phyloP scores from a whole-genome alignment of 352 stramenopile species.

The Phytophthora brassicae region DNA sequence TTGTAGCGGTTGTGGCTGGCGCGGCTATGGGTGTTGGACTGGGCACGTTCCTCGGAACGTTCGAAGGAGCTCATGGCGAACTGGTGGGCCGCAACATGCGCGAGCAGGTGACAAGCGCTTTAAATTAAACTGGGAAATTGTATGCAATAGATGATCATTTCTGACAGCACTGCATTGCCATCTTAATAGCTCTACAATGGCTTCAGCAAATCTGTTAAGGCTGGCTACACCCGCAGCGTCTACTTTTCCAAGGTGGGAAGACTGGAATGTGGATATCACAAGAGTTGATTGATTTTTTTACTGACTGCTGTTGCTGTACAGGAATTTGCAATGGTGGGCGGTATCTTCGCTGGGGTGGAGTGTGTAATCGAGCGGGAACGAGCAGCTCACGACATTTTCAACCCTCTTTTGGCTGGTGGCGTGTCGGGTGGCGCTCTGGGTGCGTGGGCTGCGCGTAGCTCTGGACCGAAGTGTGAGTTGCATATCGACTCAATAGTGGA shows the following conservation, averaged over 20 bases:
- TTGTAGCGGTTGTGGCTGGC: slow-evolving; percentile 71
- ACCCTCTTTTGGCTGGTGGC: slow-evolving; percentile 73
- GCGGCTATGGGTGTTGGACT: slow-evolving; percentile 79
- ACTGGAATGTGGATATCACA: background rate
- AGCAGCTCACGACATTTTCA: slow-evolving; percentile 73
- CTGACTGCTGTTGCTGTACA: slow-evolving; percentile 28
- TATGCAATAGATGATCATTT: background rate
- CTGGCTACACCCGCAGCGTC: slow-evolving; percentile 76
- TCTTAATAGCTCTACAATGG: slow-evolving; percentile 74
- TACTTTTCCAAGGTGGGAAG: slow-evolving; percentile 80
- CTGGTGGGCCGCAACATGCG: slow-evolving; percentile 85
- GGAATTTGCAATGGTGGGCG: slow-evolving; percentile 84
- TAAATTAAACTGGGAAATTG: background rate
- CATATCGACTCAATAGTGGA: too few relatives aligned
- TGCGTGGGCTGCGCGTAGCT: slow-evolving; percentile 65
- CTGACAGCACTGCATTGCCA: slow-evolving; percentile 2
- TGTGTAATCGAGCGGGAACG: slow-evolving; percentile 85
- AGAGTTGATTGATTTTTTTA: background rate
- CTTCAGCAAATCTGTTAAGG: slow-evolving; percentile 81
- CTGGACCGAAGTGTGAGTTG: slow-evolving; percentile 61
- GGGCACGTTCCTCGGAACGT: slow-evolving; percentile 86
- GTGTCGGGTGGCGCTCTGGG: slow-evolving; percentile 67
- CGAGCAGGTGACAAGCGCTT: slow-evolving; percentile 56
- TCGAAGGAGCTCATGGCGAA: slow-evolving; percentile 85
- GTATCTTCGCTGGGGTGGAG: slow-evolving; percentile 80